Conservation (phyloP, 208 protist species). For the Trypanosoma mega region DNA sequence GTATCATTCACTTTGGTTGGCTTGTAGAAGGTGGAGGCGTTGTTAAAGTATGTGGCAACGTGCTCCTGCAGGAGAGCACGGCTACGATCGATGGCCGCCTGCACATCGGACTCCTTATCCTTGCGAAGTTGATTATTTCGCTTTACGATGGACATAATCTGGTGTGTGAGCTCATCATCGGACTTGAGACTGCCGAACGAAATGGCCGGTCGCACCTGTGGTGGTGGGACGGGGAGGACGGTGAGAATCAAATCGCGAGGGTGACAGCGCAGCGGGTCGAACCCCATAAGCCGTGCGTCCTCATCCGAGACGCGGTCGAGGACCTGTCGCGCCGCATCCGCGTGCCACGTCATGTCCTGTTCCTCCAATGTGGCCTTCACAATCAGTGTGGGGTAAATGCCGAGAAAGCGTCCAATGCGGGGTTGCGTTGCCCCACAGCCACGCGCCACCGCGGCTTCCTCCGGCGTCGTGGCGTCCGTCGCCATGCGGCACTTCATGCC, state of each 20-base stretch:
- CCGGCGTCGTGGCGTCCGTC: conserved; percentile 23
- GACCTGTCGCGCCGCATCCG: conserved; percentile 72
- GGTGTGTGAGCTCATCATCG: conserved; percentile 98
- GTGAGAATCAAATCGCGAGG: conserved; percentile 94
- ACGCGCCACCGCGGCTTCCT: conserved; percentile 37
- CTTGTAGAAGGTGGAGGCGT: conserved; percentile 95
- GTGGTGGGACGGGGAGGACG: conserved; percentile 96
- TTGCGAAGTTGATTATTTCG: conserved; percentile 92
- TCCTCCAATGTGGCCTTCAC: conserved; percentile 76
- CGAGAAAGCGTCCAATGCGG: conserved; percentile 66
- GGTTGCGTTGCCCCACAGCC: conserved; percentile 85
- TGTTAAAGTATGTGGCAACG: conserved; percentile 97
- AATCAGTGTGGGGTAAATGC: conserved; percentile 73
- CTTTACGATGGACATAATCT: conserved; percentile 97
- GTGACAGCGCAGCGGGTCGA: conserved; percentile 73
- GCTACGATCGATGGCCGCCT: conserved; percentile 87
- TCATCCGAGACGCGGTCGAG: conserved; percentile 71
- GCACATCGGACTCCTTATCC: conserved; percentile 85
- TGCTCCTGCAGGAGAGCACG: conserved; percentile 95
- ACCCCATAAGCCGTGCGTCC: conserved; percentile 70
- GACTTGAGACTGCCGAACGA: conserved; percentile 79
- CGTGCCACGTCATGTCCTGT: conserved; percentile 69
- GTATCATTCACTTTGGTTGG: conserved; percentile 85
- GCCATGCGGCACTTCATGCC: conserved; percentile 68
- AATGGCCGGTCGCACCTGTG: conserved; percentile 97